Percentiles rank a stretch among this genome's conserved stretches.
phyloP scores from a whole-genome alignment of 495 filamentous ascomycete genomes.

The Tuber aestivum region DNA sequence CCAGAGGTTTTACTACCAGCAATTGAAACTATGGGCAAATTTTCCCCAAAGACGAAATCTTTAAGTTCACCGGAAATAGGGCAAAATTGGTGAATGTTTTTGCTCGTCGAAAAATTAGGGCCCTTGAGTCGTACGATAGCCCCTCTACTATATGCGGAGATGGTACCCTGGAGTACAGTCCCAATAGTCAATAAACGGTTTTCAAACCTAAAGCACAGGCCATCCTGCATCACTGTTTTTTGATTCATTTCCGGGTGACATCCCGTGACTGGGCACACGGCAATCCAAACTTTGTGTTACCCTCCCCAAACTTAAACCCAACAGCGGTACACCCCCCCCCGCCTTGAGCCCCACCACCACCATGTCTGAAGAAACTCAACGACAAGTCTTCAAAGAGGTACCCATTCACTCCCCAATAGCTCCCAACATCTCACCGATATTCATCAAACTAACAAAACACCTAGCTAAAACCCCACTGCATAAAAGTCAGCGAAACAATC shows the following conservation, averaged over 20 bases:
- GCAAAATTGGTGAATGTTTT: neutral
- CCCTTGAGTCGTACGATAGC: neutral
- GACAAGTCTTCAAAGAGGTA: constrained; percentile 5
- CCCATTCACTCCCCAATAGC: neutral
- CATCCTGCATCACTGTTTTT: neutral
- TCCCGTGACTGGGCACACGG: neutral
- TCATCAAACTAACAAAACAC: neutral
- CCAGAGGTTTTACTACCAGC: too few relatives aligned
- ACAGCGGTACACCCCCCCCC: neutral
- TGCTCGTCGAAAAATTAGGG: neutral
- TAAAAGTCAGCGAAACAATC: neutral
- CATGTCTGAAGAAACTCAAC: neutral
- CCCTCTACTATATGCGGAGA: neutral
- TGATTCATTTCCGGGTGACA: too few relatives aligned
- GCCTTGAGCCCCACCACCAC: neutral
- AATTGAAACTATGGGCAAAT: too few relatives aligned
- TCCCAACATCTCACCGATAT: neutral
- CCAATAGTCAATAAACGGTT: neutral
- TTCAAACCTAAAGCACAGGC: neutral
- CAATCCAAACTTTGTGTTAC: neutral
- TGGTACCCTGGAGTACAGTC: neutral
- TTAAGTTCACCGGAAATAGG: neutral
- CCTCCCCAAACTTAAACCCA: neutral
- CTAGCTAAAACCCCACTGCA: neutral
- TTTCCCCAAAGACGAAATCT: neutral